A percentile compares a stretch with the other conserved stretches of the same genome.
Conservation (phyloP, 2,329 filamentous ascomycete genomes). For the Penicillium expansum region DNA sequence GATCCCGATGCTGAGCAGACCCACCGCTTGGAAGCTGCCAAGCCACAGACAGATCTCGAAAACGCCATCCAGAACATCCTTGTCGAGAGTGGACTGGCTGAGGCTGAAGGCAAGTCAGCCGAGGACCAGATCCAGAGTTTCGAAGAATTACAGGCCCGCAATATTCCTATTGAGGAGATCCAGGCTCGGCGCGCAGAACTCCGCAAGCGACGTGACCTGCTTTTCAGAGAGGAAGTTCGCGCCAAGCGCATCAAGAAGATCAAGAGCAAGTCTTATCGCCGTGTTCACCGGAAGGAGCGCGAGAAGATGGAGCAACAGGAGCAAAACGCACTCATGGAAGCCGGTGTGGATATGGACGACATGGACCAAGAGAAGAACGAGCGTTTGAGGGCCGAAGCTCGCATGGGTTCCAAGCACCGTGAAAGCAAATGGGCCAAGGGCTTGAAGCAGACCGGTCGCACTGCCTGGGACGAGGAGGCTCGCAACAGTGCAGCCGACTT, state of each 20-base stretch:
- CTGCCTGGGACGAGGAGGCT: constrained; percentile 86
- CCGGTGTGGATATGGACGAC: constrained; percentile 60
- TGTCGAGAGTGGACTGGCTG: constrained; percentile 75
- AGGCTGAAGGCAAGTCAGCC: constrained; percentile 56
- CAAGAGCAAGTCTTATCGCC: constrained; percentile 93
- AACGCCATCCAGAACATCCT: constrained; percentile 83
- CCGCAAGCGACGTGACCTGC: constrained; percentile 75
- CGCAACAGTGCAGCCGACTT: constrained; percentile 74
- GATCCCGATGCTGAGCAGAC: constrained; percentile 63
- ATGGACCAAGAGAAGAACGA: constrained; percentile 66
- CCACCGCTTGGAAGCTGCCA: constrained; percentile 55
- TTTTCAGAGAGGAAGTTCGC: constrained; percentile 84
- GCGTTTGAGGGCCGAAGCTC: constrained; percentile 73
- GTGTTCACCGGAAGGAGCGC: constrained; percentile 80
- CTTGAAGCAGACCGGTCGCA: constrained; percentile 72
- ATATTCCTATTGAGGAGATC: constrained; percentile 69
- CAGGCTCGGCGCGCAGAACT: constrained; percentile 70
- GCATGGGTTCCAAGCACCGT: constrained; percentile 79
- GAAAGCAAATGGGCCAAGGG: constrained; percentile 93
- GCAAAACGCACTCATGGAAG: constrained; percentile 56
- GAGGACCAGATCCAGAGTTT: constrained; percentile 67
- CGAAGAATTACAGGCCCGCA: constrained; percentile 68
- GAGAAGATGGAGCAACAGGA: constrained; percentile 59
- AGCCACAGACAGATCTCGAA: constrained; percentile 77
- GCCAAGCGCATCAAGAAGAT: constrained; percentile 97